Base-by-base conservation (phyloP, 768 basidiomycete genomes). In the Kwoniella sp. region DNA sequence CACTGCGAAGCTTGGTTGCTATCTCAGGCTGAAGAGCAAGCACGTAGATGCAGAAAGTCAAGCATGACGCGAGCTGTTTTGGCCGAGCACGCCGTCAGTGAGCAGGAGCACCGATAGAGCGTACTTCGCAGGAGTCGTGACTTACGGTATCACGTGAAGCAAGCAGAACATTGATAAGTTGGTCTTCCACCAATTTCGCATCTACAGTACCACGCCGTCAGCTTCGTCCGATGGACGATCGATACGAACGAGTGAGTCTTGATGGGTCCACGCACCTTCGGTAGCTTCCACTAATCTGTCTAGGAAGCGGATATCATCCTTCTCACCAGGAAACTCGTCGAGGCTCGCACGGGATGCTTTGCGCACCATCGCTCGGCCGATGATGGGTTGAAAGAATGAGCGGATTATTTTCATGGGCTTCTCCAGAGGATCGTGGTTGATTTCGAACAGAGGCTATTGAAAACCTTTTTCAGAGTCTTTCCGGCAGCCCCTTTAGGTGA, bases 111-210 rank as follows among this genome's bases (percentile, higher is more conserved):
- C 25, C 26, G 8, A 51, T 52, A n/a, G 20, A 25, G 28, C 51
- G 45, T 8, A 28, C 4, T 31, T 55, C 22, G 22, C 17, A 48
- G 61, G 48, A 59, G 37, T n/a, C 20, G 55, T 26, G 22, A 13
- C 86, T 53, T 48, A 89, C 89, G 37, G 91, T 91, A 80, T 93
- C 91, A 60, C 91, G 82, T 25, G 89, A 85, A 4, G 91, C 91
- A 12, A 92, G 82, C 1, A 93, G 82, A 77, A 91, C 86, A 73
- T 86, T 92, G 54, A 92, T 83, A 13, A 92, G 79, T 68, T 92
- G 89, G 80, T 92, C 89, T 23, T 89, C 86, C 60, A 93, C 89
- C 48, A 87, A 77, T 8, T 85, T 82, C 12, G 81, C 81, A 74
- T 91, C 90, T 91, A 51, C 12, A 45, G 11, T 9, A 25, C 28